Evolutionary conservation across 495 filamentous ascomycete genomes (phyloP).

Genomic region (Neurospora hispaniola): DNA sequence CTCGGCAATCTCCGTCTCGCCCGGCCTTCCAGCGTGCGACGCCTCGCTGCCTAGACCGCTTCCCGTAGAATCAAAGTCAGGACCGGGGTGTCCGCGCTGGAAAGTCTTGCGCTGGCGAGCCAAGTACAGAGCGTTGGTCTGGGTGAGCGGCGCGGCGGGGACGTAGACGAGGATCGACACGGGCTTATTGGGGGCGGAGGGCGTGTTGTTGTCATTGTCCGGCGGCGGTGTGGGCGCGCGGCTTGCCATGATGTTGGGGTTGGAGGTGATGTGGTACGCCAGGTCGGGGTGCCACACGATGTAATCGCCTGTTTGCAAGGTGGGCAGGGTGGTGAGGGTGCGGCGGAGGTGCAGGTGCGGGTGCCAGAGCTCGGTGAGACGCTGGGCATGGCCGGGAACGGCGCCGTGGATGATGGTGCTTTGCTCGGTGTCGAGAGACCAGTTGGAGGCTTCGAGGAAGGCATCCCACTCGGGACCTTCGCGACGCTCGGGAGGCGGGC

Average conservation of each 20-base stretch:
- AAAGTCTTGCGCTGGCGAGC: constrained; percentile 65
- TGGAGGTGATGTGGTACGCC: constrained; percentile 37
- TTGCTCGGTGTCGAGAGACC: constrained; percentile 37
- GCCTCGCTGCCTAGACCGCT: constrained; percentile 37
- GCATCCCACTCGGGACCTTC: constrained; percentile 28
- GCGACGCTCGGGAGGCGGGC: constrained; percentile 26
- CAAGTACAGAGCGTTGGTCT: constrained; percentile 68
- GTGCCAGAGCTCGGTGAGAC: constrained; percentile 64
- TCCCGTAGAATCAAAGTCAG: constrained; percentile 55
- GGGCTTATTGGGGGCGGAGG: not conserved
- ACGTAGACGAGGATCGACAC: constrained; percentile 56
- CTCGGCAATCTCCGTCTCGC: constrained; percentile 36
- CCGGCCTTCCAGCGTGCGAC: constrained; percentile 30
- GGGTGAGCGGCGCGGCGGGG: constrained; percentile 71
- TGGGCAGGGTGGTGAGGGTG: constrained; percentile 70
- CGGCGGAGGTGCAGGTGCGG: constrained; percentile 65
- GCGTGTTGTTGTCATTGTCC: not conserved
- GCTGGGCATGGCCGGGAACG: constrained; percentile 68
- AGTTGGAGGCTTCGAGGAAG: constrained; percentile 50
- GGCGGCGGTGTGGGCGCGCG: constrained; percentile 27
- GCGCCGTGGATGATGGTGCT: constrained; percentile 66
- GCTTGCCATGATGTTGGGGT: constrained; percentile 27
- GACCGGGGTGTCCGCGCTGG: constrained; percentile 50
- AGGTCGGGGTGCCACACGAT: constrained; percentile 87
- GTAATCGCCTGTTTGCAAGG: constrained; percentile 74